Evolutionary conservation across 2,329 filamentous ascomycete species (phyloP).

Genomic region (Neoascochyta sp.): DNA sequence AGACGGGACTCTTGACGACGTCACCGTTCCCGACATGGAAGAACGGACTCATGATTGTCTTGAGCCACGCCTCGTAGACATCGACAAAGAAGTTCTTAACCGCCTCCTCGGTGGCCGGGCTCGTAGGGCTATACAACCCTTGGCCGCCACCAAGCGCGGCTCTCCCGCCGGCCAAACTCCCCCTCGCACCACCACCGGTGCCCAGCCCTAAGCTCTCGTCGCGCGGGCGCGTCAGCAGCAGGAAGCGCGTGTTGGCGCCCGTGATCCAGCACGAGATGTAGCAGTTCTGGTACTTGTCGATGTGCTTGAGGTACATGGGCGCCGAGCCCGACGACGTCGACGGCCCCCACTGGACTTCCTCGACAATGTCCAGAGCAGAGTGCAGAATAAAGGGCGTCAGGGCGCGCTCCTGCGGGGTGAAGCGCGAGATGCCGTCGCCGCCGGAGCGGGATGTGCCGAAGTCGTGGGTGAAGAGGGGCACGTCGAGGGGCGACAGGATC

Average conservation of each 20-base stretch:
- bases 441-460: constrained; percentile 96
- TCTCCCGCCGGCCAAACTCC: constrained; percentile 32
- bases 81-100: constrained; percentile 92
- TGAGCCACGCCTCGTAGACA: constrained; percentile 95
- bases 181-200: constrained; percentile 20
- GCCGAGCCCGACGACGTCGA: constrained; percentile 26
- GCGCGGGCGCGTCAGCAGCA: constrained; percentile 81
- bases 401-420: constrained; percentile 81
- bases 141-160: constrained; percentile 20
- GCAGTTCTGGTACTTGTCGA: constrained; percentile 95
- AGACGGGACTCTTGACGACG: constrained; percentile 82
- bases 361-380: constrained; percentile 87
- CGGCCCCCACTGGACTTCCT: constrained; percentile 87
- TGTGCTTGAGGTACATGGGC: constrained; percentile 84
- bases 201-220: constrained; percentile 35
- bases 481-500: constrained; percentile 92
- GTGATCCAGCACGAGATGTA: constrained; percentile 95
- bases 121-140: constrained; percentile 71
- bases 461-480: constrained; percentile 92
- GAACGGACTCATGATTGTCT: constrained; percentile 96
- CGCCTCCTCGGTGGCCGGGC: constrained; percentile 89
- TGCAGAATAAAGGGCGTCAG: constrained; percentile 98
- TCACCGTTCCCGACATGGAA: constrained; percentile 81
- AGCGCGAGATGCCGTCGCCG: constrained; percentile 86
- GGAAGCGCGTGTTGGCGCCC: constrained; percentile 85